Percentiles rank a stretch among this genome's conserved stretches.
Conservation (phyloP, 2,329 filamentous ascomycete genomes). For the Cladobotryum protrusum region DNA sequence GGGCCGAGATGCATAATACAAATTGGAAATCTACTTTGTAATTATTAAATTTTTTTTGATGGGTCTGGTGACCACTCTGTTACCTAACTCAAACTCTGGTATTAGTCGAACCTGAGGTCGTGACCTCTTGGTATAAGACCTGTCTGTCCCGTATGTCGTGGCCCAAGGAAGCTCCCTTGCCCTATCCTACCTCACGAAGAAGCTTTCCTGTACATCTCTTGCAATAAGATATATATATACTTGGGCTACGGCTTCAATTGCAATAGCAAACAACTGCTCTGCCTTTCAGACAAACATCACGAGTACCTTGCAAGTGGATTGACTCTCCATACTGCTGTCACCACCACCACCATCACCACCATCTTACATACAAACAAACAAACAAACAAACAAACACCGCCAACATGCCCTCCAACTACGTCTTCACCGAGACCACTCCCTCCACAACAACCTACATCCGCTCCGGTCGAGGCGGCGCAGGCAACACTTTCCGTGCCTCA, state of each 20-base stretch:
- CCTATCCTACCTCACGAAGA: no score
- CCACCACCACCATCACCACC: no score
- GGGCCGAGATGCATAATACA: neutral
- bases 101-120: neutral
- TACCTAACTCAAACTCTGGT: neutral
- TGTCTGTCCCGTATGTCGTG: neutral
- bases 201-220: neutral
- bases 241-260: neutral
- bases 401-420: slow-evolving; percentile 26
- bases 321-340: no score
- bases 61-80: slow-evolving; percentile 5
- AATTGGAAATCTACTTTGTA: no score
- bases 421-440: slow-evolving; percentile 27
- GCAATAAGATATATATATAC: neutral
- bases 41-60: neutral
- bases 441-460: slow-evolving; percentile 34
- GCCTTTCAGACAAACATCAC: no score
- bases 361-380: no score
- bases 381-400: no score
- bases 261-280: neutral
- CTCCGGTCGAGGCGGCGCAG: slow-evolving; percentile 50
- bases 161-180: neutral
- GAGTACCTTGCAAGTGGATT: no score
- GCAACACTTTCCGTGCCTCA: slow-evolving; percentile 48
- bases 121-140: neutral